Base-by-base conservation (phyloP, 495 filamentous ascomycete genomes). In the Hypoxylon lienhwacheense region DNA sequence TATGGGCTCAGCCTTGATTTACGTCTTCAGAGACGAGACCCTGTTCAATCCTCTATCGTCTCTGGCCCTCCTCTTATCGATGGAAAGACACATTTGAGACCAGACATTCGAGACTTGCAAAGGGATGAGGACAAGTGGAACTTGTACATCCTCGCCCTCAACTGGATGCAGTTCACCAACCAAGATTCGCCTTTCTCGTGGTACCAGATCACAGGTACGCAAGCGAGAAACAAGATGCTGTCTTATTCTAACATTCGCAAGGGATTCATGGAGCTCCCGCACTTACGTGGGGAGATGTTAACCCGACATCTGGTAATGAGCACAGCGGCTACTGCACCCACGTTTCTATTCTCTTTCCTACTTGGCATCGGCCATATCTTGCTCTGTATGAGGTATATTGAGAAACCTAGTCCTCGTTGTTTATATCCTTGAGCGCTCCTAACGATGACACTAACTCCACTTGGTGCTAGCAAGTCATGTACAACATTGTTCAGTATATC, bases 311-410 rank as follows among this genome's bases (percentile, higher is more conserved):
- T 3, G 75, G 74, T 4, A 73, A 71, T 31, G 67, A 76, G 50
- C 53, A 66, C 22, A 71, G 69, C 28, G 86, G 85, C 3, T 88
- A 87, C 59, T 90, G 86, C 55, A 71, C 75, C 11, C 86, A 89
- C 67, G 70, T 73, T 7, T 86, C 81, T 6, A 78, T 82, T 36
- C 70, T 89, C 24, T 89, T 89, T 58, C 76, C 79, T 28, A 78
- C 84, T 14, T 90, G 86, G 86, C 85, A 90, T 70, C 73, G 86
- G 32, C 81, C 85, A 11, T 90, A 88, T 66, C 73, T 88, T 47
- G 77, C 77, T 26, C 66, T 89, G 22, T 81, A 81, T 51, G 86
- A 89, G 78, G 84, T 85, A 70, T 57, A 31, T 35, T 29, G 24
- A 64, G 45, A 37, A 3, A 28, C 20, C 5, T 19, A 26, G n/a